Conservation (phyloP, 176 grass and related monocot genomes). For the Oryza meyeriana region DNA sequence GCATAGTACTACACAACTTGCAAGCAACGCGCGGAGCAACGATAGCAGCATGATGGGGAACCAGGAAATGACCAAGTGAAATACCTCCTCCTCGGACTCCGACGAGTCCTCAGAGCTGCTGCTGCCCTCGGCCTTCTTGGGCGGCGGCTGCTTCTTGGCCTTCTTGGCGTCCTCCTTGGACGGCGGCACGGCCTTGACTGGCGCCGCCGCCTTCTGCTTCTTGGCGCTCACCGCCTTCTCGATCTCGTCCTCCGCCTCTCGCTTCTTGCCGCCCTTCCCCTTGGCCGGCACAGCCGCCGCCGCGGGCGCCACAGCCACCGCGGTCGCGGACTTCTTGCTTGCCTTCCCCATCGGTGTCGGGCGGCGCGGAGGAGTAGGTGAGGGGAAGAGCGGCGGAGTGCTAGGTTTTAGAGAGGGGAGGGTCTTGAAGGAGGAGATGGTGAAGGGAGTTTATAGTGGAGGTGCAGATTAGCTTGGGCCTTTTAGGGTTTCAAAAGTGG, state of each 20-base stretch:
- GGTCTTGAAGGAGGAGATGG: not conserved
- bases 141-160: conserved; percentile 54
- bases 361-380: conserved; percentile 8
- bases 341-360: conserved; percentile 52
- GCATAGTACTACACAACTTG: not conserved
- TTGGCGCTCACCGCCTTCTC: conserved; percentile 59
- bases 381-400: not conserved
- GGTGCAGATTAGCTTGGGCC: not conserved
- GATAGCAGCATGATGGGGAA: not conserved
- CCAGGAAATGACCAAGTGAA: not conserved
- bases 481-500: not conserved
- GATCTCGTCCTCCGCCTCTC: conserved; percentile 56
- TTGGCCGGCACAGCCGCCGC: conserved; percentile 12
- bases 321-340: conserved; percentile 43
- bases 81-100: conserved; percentile 68
- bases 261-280: conserved; percentile 61
- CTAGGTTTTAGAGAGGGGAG: conserved; percentile 60
- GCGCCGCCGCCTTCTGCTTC: conserved; percentile 54
- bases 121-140: conserved; percentile 48
- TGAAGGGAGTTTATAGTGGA: not conserved
- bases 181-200: conserved; percentile 23
- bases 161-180: conserved; percentile 37
- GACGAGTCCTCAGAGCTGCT: conserved; percentile 52
- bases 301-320: conserved; percentile 2
- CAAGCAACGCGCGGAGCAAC: not conserved